These are phyloP conservation scores for Aspergillus cejpii DNA, from an alignment of 2,329 filamentous ascomycete genomes.

Conservation along the genomic window DNA sequence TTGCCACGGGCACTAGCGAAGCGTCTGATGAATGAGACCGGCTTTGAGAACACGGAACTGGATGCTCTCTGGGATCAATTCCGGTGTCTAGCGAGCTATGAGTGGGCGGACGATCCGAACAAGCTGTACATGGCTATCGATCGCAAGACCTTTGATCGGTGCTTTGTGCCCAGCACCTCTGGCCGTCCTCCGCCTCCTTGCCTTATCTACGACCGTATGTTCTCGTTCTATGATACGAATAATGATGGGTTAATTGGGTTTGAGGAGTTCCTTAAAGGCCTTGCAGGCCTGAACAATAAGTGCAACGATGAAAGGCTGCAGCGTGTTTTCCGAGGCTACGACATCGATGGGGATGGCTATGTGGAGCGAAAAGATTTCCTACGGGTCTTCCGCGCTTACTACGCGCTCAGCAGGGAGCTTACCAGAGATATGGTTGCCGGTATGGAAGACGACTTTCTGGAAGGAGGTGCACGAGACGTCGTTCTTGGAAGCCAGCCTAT, in stretches of 20 bases:
- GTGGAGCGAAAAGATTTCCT: conserved; percentile 82
- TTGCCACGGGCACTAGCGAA: conserved; percentile 63
- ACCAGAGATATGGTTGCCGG: conserved; percentile 75
- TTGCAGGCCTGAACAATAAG: conserved; percentile 59
- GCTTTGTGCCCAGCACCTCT: conserved; percentile 79
- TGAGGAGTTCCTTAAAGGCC: conserved; percentile 77
- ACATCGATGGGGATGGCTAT: conserved; percentile 80
- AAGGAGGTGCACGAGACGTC: conserved; percentile 68
- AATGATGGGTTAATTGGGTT: conserved; percentile 85
- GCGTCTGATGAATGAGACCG: conserved; percentile 63
- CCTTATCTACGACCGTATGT: conserved; percentile 92
- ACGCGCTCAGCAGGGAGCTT: conserved; percentile 81
- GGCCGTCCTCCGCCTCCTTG: conserved; percentile 72
- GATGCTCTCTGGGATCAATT: conserved; percentile 97
- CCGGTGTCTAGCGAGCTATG: conserved; percentile 81
- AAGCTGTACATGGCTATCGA: conserved; percentile 78
- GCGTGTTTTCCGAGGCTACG: conserved; percentile 80
- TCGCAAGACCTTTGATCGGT: conserved; percentile 84
- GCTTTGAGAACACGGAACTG: conserved; percentile 77
- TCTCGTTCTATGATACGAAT: conserved; percentile 91
- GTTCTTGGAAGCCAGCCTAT: conserved; percentile 68
- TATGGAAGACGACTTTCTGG: conserved; percentile 69
- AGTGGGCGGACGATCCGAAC: conserved; percentile 75
- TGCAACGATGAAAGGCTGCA: conserved; percentile 59
- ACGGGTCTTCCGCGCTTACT: conserved; percentile 86